A percentile compares a stretch with the other conserved stretches of the same genome.
Evolutionary conservation across 495 filamentous ascomycete genomes (phyloP).

Genomic region (Daldinia childiae): DNA sequence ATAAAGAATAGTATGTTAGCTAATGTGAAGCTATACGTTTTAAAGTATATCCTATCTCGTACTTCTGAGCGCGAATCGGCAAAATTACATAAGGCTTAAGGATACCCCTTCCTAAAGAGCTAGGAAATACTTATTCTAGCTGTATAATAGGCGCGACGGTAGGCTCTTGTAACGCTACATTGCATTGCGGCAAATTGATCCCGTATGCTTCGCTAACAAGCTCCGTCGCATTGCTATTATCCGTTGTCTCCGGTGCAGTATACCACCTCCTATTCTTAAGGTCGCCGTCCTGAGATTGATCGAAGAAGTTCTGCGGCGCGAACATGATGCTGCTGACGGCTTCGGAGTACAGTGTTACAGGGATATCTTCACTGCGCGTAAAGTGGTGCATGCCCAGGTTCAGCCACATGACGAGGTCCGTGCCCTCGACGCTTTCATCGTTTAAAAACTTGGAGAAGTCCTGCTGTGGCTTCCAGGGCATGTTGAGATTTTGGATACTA

Average conservation of each 20-base stretch:
- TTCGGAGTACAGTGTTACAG: constrained; percentile 61
- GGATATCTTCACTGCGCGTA: constrained; percentile 63
- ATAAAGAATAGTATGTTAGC: not conserved
- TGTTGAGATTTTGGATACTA: constrained; percentile 58
- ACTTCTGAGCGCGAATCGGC: not conserved
- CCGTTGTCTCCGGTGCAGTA: constrained; percentile 29
- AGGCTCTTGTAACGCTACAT: constrained; percentile 29
- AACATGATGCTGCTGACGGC: constrained; percentile 57
- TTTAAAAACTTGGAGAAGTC: constrained; percentile 65
- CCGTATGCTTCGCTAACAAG: constrained; percentile 31
- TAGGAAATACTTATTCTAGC: not conserved
- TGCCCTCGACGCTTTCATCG: constrained; percentile 60
- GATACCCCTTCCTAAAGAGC: not conserved
- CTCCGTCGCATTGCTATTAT: not conserved
- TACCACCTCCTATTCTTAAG: constrained; percentile 43
- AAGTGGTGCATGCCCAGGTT: constrained; percentile 70
- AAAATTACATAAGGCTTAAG: not conserved
- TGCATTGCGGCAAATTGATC: constrained; percentile 33
- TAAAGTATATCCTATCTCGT: not conserved
- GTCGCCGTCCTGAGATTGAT: constrained; percentile 38
- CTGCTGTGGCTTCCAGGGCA: constrained; percentile 58
- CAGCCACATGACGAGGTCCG: constrained; percentile 60
- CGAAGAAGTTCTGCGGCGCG: constrained; percentile 59
- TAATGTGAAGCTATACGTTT: not conserved
- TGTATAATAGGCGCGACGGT: constrained; percentile 20